A percentile compares a stretch with the other conserved stretches of the same genome.
These are phyloP conservation scores for Oryza glaberrima DNA, from an alignment of 176 grass and related monocot species.

Conservation along the genomic window DNA sequence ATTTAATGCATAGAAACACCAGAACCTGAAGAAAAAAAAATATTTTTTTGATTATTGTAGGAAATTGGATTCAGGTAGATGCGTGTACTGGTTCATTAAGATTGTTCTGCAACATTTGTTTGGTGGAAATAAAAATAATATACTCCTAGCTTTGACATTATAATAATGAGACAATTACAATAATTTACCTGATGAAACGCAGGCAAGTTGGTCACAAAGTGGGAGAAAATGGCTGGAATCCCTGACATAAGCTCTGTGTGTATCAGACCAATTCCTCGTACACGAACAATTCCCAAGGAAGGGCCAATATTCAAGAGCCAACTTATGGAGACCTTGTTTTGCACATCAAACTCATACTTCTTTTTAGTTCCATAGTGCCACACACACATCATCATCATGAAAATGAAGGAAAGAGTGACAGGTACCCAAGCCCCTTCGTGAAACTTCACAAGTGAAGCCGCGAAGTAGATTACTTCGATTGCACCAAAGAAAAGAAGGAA, in stretches of 20 bases:
- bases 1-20: conserved; percentile 85
- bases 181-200: conserved; percentile 92
- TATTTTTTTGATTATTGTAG: background rate
- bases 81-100: background rate
- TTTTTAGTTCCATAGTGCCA: conserved; percentile 90
- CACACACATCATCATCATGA: conserved; percentile 84
- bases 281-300: conserved; percentile 85
- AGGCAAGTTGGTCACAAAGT: conserved; percentile 94
- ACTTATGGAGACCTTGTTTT: conserved; percentile 89
- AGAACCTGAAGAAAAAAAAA: conserved; percentile 62
- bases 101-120: background rate
- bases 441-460: conserved; percentile 82
- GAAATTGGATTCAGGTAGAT: background rate
- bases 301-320: conserved; percentile 86
- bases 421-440: conserved; percentile 92
- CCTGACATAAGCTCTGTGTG: conserved; percentile 84
- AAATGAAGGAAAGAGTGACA: conserved; percentile 70
- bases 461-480: conserved; percentile 82
- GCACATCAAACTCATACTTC: conserved; percentile 82
- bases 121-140: background rate
- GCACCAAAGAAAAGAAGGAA: conserved; percentile 84
- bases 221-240: conserved; percentile 92
- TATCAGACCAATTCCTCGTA: conserved; percentile 83
- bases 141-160: background rate
- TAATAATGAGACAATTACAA: background rate